Evolutionary conservation across 495 filamentous ascomycete species (phyloP).

Genomic region (Penicillium robsamsonii): DNA sequence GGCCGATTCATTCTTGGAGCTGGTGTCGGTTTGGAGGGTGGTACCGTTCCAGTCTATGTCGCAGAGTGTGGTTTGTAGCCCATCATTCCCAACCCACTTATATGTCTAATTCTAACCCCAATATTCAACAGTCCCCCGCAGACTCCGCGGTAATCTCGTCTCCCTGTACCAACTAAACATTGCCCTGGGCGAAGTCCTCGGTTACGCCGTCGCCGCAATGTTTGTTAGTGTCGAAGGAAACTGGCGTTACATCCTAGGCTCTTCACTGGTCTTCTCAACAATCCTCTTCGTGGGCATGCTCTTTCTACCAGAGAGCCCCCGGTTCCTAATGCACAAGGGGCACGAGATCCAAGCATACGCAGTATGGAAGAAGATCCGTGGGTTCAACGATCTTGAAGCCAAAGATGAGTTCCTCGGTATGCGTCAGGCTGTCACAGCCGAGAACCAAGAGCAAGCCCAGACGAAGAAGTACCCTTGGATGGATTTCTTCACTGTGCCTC

Average conservation of each 20-base stretch:
- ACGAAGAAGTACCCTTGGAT: conserved; percentile 53
- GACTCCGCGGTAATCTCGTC: conserved; percentile 59
- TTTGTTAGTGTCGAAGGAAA: conserved; percentile 57
- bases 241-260: conserved; percentile 66
- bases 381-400: conserved; percentile 45
- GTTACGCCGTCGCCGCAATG: conserved; percentile 61
- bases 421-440: conserved; percentile 52
- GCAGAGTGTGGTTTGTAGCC: conserved; percentile 40
- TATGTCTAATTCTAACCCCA: conserved; percentile 23
- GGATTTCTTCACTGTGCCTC: conserved; percentile 60
- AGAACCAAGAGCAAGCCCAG: conserved; percentile 39
- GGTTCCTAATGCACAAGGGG: conserved; percentile 57
- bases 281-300: conserved; percentile 58
- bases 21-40: conserved; percentile 60
- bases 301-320: conserved; percentile 58
- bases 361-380: conserved; percentile 63
- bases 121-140: conserved; percentile 43
- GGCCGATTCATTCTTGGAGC: conserved; percentile 58
- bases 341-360: conserved; percentile 48
- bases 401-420: conserved; percentile 62
- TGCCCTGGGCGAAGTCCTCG: conserved; percentile 60
- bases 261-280: conserved; percentile 60
- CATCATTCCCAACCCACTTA: neutral
- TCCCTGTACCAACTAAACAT: conserved; percentile 65
- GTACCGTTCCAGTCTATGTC: conserved; percentile 60